These are phyloP conservation scores for Pyrus communis DNA, from an alignment of 306 rosid species.

Conservation along the genomic window DNA sequence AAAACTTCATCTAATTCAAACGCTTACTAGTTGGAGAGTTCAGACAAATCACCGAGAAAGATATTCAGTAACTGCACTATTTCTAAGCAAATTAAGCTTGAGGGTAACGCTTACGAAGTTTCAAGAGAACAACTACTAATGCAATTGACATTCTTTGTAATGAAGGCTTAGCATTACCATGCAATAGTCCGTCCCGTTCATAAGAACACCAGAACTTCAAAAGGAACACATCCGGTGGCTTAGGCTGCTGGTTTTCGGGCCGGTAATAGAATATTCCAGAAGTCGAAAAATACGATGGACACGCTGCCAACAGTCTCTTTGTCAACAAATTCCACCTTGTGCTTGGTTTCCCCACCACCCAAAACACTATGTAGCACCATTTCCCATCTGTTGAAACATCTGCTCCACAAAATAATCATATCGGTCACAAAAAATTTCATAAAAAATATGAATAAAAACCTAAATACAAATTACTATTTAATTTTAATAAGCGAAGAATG, in stretches of 20 bases:
- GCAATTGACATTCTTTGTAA: not conserved
- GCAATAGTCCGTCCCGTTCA: conserved; percentile 44
- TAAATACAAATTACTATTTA: not conserved
- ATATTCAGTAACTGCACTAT: not conserved
- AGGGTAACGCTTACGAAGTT: not conserved
- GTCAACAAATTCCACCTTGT: conserved; percentile 49
- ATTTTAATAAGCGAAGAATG: not conserved
- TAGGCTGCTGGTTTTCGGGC: conserved; percentile 29
- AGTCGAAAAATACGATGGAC: conserved; percentile 46
- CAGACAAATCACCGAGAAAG: not conserved
- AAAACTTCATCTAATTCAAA: not conserved
- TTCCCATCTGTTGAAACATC: conserved; percentile 52
- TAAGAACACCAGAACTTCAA: conserved; percentile 51
- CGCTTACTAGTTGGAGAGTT: not conserved
- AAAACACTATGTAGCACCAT: conserved; percentile 53
- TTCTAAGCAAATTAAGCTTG: not conserved
- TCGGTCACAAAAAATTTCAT: not conserved
- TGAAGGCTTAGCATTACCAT: conserved; percentile 23
- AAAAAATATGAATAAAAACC: not conserved
- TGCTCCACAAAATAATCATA: conserved; percentile 1
- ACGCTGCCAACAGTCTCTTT: conserved; percentile 44
- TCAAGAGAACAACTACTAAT: not conserved
- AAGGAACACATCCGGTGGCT: conserved; percentile 39
- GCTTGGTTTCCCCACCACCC: conserved; percentile 44
- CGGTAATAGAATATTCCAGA: conserved; percentile 34